Conservation (phyloP, 305 asterid species). For the Withania somnifera region DNA sequence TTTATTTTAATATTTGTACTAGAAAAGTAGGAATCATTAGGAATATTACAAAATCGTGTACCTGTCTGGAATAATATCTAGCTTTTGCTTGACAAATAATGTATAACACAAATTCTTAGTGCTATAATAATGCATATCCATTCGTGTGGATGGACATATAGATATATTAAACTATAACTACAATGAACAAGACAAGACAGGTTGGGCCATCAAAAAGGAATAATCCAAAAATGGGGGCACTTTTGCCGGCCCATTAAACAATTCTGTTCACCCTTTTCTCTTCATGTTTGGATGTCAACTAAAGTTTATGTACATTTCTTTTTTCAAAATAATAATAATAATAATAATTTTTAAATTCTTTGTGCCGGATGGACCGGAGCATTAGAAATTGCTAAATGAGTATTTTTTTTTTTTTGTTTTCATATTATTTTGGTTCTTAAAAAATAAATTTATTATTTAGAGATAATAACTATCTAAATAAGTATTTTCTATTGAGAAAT, state of each 20-base stretch:
- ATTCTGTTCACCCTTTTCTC: background rate
- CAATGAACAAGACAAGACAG: background rate
- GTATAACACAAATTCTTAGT: background rate
- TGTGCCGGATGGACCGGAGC: background rate
- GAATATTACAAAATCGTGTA: background rate
- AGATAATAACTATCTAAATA: no score
- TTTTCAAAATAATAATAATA: no score
- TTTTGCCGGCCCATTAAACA: conserved; percentile 4
- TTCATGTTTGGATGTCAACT: conserved; percentile 1
- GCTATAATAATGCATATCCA: conserved; percentile 1
- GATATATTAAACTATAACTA: background rate
- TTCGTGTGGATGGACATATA: background rate
- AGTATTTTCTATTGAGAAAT: no score
- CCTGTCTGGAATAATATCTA: background rate
- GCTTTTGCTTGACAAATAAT: background rate
- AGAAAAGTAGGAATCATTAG: background rate
- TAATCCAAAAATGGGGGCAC: background rate
- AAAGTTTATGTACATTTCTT: background rate
- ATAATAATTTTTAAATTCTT: background rate
- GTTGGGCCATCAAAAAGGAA: background rate
- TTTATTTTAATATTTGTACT: background rate
- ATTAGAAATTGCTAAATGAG: background rate
- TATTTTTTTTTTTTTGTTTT: no score
- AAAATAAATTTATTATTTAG: no score
- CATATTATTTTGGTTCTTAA: no score